A percentile compares a stretch with the other conserved stretches of the same genome.
Evolutionary conservation across 1,284 basidiomycete genomes (phyloP).

Genomic region (Apiotrichum laibachii): DNA sequence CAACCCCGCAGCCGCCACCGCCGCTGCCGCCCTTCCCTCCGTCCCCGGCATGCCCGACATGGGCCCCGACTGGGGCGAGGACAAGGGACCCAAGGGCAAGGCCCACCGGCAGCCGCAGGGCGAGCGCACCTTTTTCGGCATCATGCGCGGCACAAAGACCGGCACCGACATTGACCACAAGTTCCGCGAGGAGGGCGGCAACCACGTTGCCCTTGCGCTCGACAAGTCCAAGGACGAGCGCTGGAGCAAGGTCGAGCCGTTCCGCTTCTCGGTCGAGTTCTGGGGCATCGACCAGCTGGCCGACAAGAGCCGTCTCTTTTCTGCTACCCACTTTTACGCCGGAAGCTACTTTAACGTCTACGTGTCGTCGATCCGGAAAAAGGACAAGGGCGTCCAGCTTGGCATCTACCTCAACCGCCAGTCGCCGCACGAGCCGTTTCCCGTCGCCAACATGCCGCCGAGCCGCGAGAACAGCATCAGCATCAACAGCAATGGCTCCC

Average conservation of each 20-base stretch:
- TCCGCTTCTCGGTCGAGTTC: constrained; percentile 80
- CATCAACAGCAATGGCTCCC: neutral
- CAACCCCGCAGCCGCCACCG: constrained; percentile 10
- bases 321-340: constrained; percentile 54
- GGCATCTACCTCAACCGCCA: constrained; percentile 85
- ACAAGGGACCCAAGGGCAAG: constrained; percentile 13
- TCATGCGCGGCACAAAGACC: constrained; percentile 35
- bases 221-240: constrained; percentile 26
- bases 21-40: constrained; percentile 14
- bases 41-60: constrained; percentile 42
- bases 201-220: constrained; percentile 11
- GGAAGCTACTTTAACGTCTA: constrained; percentile 43
- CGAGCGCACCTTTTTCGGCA: constrained; percentile 51
- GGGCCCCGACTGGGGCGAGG: constrained; percentile 32
- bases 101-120: constrained; percentile 36
- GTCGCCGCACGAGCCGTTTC: constrained; percentile 56
- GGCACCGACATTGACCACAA: constrained; percentile 39
- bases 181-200: constrained; percentile 24
- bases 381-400: constrained; percentile 66
- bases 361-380: constrained; percentile 75
- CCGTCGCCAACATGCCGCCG: constrained; percentile 18
- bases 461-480: neutral
- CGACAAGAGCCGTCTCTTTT: constrained; percentile 69
- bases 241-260: constrained; percentile 59
- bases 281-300: constrained; percentile 78